Conservation (phyloP, 805 yeast genomes). For the Naumovozyma baii region DNA sequence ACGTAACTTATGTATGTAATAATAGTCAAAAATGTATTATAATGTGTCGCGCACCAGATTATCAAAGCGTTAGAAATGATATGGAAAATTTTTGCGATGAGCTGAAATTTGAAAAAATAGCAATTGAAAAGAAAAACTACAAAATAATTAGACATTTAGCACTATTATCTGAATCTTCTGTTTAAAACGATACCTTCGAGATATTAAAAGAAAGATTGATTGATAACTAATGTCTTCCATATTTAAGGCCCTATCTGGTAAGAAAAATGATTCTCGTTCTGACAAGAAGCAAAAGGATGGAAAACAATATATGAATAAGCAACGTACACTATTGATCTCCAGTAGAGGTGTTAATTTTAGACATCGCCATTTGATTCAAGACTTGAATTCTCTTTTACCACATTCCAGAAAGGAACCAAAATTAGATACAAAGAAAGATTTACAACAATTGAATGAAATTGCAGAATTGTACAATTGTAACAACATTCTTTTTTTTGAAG, state of each 20-base stretch:
- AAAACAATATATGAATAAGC: constrained; percentile 66
- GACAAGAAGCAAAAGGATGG: constrained; percentile 31
- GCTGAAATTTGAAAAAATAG: neutral
- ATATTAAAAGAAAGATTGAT: neutral
- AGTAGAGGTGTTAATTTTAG: constrained; percentile 92
- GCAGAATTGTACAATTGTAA: constrained; percentile 97
- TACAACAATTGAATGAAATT: constrained; percentile 82
- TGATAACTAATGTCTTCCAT: constrained; percentile 51
- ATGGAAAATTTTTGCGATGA: constrained; percentile 7
- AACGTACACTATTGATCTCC: constrained; percentile 78
- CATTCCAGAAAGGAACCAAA: constrained; percentile 96
- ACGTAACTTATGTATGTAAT: no score
- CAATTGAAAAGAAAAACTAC: neutral
- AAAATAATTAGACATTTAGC: no score
- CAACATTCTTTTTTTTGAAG: constrained; percentile 86
- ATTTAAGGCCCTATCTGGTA: constrained; percentile 54
- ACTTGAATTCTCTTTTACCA: constrained; percentile 70
- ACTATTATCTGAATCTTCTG: no score
- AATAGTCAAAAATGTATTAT: no score
- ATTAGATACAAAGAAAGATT: constrained; percentile 82
- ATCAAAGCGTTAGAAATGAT: neutral
- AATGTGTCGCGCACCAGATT: neutral
- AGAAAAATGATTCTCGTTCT: constrained; percentile 25
- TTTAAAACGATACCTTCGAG: no score
- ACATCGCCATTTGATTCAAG: constrained; percentile 88